Evolutionary conservation across 2,329 filamentous ascomycete species (phyloP).

Genomic region (Sporothrix mexicana): DNA sequence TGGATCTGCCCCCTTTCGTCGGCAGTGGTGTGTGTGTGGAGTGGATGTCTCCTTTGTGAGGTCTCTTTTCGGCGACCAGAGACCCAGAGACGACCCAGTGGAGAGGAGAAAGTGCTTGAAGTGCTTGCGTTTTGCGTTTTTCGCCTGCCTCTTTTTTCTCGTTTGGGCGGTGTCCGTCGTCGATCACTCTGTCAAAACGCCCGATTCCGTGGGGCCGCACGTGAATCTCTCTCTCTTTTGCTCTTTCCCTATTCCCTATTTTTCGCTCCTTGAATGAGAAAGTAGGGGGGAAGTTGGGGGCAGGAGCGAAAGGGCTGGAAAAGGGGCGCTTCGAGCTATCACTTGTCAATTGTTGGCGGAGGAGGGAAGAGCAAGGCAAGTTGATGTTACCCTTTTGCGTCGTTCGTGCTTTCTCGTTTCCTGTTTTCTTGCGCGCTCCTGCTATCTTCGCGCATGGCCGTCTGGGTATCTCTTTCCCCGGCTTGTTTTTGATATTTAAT

Average conservation of each 20-base stretch:
- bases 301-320: neutral
- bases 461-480: slow-evolving; percentile 3
- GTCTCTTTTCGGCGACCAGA: slow-evolving; percentile 12
- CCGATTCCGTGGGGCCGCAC: slow-evolving; percentile 29
- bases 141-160: slow-evolving; percentile 24
- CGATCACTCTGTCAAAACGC: slow-evolving; percentile 28
- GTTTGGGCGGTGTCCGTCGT: slow-evolving; percentile 20
- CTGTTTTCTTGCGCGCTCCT: neutral
- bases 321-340: slow-evolving; percentile 20
- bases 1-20: slow-evolving; percentile 15
- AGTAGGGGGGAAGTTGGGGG: slow-evolving; percentile 2
- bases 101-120: neutral
- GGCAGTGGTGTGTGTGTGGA: neutral
- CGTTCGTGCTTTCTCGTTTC: slow-evolving; percentile 9
- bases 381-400: slow-evolving; percentile 5
- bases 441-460: neutral
- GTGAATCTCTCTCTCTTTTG: slow-evolving; percentile 21
- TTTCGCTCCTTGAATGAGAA: neutral
- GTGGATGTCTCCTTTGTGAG: neutral
- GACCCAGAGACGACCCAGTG: neutral
- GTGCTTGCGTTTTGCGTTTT: neutral
- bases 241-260: neutral
- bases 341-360: neutral
- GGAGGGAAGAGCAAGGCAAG: neutral
- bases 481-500: neutral